Percentiles rank a stretch among this genome's conserved stretches.
phyloP scores from a whole-genome alignment of 352 stramenopile genomes.

The Blastocystis sp. region DNA sequence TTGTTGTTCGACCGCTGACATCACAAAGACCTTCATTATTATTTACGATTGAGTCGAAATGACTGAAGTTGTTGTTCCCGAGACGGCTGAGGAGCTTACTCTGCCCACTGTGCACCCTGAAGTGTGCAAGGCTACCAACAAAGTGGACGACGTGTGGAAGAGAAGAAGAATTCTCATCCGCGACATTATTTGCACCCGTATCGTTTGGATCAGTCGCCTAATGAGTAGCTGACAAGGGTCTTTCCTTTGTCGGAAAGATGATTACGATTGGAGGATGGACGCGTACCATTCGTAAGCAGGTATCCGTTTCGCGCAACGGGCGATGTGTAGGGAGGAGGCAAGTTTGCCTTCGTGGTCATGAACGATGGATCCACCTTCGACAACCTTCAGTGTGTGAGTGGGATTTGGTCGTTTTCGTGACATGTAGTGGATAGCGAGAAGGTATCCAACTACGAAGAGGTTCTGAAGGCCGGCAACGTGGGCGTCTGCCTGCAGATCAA shows the following conservation, averaged over 20 bases:
- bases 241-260: slow-evolving; percentile 57
- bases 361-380: slow-evolving; percentile 83
- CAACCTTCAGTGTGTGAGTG: slow-evolving; percentile 79
- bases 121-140: neutral
- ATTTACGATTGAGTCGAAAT: neutral
- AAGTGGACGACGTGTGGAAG: slow-evolving; percentile 25
- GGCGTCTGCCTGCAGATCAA: slow-evolving; percentile 79
- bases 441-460: slow-evolving; percentile 63
- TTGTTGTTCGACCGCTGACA: too few relatives aligned
- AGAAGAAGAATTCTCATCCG: slow-evolving; percentile 53
- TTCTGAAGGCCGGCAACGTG: slow-evolving; percentile 75
- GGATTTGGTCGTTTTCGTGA: slow-evolving; percentile 64
- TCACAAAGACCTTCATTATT: neutral
- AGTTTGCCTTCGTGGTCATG: slow-evolving; percentile 84
- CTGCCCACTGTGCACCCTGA: slow-evolving; percentile 40
- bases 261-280: slow-evolving; percentile 83
- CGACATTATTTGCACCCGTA: slow-evolving; percentile 35
- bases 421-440: slow-evolving; percentile 60
- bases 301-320: slow-evolving; percentile 63
- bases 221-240: slow-evolving; percentile 46
- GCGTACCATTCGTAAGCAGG: slow-evolving; percentile 87
- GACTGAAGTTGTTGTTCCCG: slow-evolving; percentile 37
- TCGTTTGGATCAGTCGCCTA: neutral
- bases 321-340: slow-evolving; percentile 32
- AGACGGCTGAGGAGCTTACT: slow-evolving; percentile 23